These are phyloP conservation scores for Candida silvicultrix DNA, from an alignment of 805 yeast genomes.

Conservation along the genomic window DNA sequence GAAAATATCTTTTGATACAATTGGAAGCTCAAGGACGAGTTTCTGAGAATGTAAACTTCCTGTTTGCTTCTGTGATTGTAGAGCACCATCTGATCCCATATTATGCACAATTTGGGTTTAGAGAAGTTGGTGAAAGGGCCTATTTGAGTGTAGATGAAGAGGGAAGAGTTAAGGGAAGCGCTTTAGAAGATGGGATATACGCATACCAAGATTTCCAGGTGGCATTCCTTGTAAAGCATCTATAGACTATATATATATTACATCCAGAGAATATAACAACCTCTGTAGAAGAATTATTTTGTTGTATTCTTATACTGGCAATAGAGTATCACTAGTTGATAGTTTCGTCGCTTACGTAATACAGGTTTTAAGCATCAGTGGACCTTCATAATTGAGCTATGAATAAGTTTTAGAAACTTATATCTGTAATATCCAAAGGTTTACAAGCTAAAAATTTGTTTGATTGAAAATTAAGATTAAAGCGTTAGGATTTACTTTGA, in stretches of 20 bases:
- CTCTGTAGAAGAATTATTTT: no score
- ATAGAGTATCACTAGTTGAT: no score
- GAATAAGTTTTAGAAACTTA: no score
- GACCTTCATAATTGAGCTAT: no score
- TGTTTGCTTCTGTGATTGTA: slow-evolving; percentile 12
- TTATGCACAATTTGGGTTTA: slow-evolving; percentile 14
- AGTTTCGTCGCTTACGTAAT: no score
- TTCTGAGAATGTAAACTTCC: background rate
- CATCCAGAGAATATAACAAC: no score
- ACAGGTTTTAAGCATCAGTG: no score
- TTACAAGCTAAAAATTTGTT: no score
- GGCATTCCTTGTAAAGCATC: slow-evolving; percentile 9
- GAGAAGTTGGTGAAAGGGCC: slow-evolving; percentile 6
- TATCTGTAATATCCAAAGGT: no score
- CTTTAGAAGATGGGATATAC: slow-evolving; percentile 14
- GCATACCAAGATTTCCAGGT: slow-evolving; percentile 17
- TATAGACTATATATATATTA: background rate
- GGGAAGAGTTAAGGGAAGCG: slow-evolving; percentile 13
- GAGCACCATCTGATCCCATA: slow-evolving; percentile 14
- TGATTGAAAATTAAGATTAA: no score
- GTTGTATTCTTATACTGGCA: no score
- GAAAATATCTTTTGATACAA: slow-evolving; percentile 9
- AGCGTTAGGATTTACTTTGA: no score
- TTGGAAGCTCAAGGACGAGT: slow-evolving; percentile 1
- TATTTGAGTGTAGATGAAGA: slow-evolving; percentile 10